phyloP scores from a whole-genome alignment of 352 stramenopile genomes.

The Sclerospora graminicola region DNA sequence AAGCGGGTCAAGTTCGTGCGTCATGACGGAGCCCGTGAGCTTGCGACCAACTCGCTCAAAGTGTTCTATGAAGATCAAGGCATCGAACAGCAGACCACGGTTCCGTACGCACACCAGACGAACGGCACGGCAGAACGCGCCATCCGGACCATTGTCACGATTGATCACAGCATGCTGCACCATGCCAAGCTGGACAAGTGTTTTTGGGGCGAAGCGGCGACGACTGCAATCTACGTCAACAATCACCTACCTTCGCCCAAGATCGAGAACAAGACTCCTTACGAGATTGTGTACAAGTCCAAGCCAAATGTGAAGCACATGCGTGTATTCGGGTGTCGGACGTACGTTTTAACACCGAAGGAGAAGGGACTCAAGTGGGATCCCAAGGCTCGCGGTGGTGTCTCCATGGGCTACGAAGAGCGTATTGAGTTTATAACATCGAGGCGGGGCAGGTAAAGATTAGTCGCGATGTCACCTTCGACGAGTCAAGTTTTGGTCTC shows the following conservation, averaged over 20 bases:
- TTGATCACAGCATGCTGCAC: not conserved
- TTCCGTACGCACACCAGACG: not conserved
- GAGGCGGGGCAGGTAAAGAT: not conserved
- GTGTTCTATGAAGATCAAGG: not conserved
- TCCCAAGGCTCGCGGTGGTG: not conserved
- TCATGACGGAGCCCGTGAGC: not conserved
- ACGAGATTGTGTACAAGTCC: not conserved
- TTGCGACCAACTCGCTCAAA: not conserved
- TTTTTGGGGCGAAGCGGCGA: not conserved
- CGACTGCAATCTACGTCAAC: not conserved
- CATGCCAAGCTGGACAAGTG: not conserved
- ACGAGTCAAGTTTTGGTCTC: not conserved
- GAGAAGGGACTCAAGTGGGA: not conserved
- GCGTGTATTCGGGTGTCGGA: not conserved
- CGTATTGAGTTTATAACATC: not conserved
- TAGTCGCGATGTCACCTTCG: not conserved
- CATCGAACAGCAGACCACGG: not conserved
- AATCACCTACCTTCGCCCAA: not conserved
- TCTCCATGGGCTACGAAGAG: not conserved
- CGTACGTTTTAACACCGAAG: not conserved
- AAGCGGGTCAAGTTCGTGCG: not conserved
- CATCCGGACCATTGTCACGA: not conserved
- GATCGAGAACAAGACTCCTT: not conserved
- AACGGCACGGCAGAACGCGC: not conserved
- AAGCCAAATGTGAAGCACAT: conserved; percentile 1